Evolutionary conservation across 176 grass and related monocot genomes (phyloP).

Genomic region (Oropetium thomaeum): DNA sequence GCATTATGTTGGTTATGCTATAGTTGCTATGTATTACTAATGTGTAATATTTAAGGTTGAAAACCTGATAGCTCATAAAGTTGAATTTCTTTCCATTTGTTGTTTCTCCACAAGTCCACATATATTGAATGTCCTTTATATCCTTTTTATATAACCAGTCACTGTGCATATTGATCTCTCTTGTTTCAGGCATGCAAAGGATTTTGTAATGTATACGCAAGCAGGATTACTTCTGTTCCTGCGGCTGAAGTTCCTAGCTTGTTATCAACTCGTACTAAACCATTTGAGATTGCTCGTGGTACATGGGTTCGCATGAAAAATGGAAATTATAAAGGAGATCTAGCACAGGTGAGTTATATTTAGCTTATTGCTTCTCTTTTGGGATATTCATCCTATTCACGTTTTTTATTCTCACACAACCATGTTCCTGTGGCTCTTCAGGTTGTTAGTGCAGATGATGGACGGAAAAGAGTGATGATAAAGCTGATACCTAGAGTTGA

Average conservation of each 20-base stretch:
- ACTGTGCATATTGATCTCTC: constrained; percentile 18
- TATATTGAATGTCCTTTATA: constrained; percentile 12
- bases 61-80: not conserved
- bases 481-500: constrained; percentile 94
- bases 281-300: constrained; percentile 63
- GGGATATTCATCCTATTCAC: constrained; percentile 15
- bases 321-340: constrained; percentile 97
- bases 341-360: constrained; percentile 61
- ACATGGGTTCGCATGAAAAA: constrained; percentile 89
- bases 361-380: not conserved
- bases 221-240: constrained; percentile 66
- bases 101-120: not conserved
- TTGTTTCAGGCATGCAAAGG: constrained; percentile 91
- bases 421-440: constrained; percentile 39
- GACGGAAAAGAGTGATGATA: constrained; percentile 69
- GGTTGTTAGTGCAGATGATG: constrained; percentile 70
- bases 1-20: not conserved
- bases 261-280: constrained; percentile 67
- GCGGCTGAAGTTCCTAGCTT: constrained; percentile 75
- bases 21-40: constrained; percentile 1
- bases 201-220: constrained; percentile 80
- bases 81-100: constrained; percentile 5
- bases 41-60: not conserved
- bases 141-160: constrained; percentile 11
- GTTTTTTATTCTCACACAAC: constrained; percentile 30